Evolutionary conservation across 2,329 filamentous ascomycete species (phyloP), one percentile per base, ranked within the genome.

Genomic region (Teratosphaeriaceae sp.): DNA sequence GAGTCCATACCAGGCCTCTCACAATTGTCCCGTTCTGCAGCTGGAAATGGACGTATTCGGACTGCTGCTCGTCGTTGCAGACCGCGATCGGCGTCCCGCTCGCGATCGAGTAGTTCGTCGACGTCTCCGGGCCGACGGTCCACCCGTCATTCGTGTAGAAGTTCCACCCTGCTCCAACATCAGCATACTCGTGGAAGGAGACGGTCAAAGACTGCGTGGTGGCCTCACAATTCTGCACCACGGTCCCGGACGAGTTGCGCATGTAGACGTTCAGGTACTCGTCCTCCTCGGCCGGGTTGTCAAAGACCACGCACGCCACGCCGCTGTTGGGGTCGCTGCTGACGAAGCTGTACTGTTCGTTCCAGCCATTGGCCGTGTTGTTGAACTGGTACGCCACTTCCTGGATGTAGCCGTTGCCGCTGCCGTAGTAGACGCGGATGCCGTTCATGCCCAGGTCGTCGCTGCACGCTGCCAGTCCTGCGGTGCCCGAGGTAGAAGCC

Each of bases 401-500:
- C 41, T 46, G 41, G 38, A 51, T 44, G 38, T 30, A 34, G 18
- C 44, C 46, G 5, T 16, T n/a, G 8, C 23, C 31, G 18, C 24
- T 29, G 9, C 45, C 48, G 26, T 47, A 49, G 44, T 51, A 53
- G 8, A 53, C 44, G 7, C 50, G 41, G 27, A 51, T 45, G 3
- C 48, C 50, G 27, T 49, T 41, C 29, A 50, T 39, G 27, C 29
- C 43, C n/a, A 27, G 16, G 7, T 37, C 26, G 35, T 42, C 45
- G 9, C 18, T 38, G 36, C 45, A 46, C 2, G 50, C 47, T n/a
- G 46, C 47, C 12, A 52, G 38, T 2, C 42, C 39, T 40, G 29
- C 18, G 39, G 39, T 33, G 16, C 27, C 9, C 34, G 29, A 36
- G 5, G 21, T 27, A 27, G 38, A 24, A 13, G 35, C 19, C 12